Evolutionary conservation across 1,284 basidiomycete species (phyloP).

Genomic region (Fomitopsis pinicola): DNA sequence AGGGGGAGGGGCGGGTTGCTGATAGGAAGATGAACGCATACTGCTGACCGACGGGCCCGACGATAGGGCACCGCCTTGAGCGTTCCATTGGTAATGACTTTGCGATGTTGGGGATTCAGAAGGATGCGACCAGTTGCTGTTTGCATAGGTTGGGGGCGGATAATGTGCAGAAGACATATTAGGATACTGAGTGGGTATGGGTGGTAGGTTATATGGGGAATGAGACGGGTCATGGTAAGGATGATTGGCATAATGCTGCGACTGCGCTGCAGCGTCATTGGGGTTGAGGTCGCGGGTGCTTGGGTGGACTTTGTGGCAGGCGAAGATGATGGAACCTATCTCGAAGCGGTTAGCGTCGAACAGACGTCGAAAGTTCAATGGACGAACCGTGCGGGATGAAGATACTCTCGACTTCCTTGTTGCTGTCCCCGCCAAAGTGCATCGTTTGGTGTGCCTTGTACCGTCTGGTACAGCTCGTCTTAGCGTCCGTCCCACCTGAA

Average conservation of each 20-base stretch:
- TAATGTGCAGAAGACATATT: constrained; percentile 35
- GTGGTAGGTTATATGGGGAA: constrained; percentile 39
- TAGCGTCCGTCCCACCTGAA: constrained; percentile 60
- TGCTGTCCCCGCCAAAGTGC: constrained; percentile 55
- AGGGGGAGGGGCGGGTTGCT: constrained; percentile 21
- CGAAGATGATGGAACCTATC: constrained; percentile 76
- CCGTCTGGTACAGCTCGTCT: constrained; percentile 91
- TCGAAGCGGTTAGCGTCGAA: constrained; percentile 12
- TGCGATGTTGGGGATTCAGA: constrained; percentile 32
- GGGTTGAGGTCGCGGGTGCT: constrained; percentile 35
- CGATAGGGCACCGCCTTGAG: constrained; percentile 27
- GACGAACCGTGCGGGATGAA: constrained; percentile 89
- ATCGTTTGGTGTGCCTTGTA: constrained; percentile 80
- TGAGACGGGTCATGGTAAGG: constrained; percentile 42
- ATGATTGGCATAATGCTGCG: constrained; percentile 27
- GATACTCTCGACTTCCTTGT: constrained; percentile 77
- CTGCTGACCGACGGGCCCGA: constrained; percentile 36
- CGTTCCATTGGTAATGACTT: constrained; percentile 37
- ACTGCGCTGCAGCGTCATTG: constrained; percentile 15
- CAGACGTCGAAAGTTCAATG: constrained; percentile 12
- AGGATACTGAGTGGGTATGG: constrained; percentile 32
- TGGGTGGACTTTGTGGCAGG: constrained; percentile 69
- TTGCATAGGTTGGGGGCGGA: constrained; percentile 38
- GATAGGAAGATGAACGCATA: constrained; percentile 43
- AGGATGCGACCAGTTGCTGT: constrained; percentile 43